Conservation (phyloP, 139 green algal genomes). For the Trebouxia sp. region DNA sequence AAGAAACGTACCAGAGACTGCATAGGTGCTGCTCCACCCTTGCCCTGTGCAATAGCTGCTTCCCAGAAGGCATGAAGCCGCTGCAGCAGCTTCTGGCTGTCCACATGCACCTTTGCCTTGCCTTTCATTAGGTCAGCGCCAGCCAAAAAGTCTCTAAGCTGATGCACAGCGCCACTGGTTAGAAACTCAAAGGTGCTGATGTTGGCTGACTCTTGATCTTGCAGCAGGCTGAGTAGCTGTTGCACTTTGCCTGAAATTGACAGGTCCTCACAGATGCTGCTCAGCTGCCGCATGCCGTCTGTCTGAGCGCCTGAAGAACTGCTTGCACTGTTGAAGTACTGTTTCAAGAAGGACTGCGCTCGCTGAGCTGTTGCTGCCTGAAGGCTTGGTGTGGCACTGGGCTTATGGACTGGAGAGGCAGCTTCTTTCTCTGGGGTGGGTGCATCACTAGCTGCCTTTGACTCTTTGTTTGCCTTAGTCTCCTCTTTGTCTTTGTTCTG, state of each 20-base stretch:
- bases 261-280: conserved; percentile 48
- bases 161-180: conserved; percentile 68
- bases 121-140: conserved; percentile 22
- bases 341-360: conserved; percentile 24
- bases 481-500: conserved; percentile 37
- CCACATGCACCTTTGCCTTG: conserved; percentile 17
- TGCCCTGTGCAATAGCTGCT: conserved; percentile 35
- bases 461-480: conserved; percentile 10
- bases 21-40: conserved; percentile 46
- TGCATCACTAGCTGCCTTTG: not conserved
- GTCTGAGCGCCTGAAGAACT: conserved; percentile 37
- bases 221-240: conserved; percentile 52
- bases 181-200: conserved; percentile 95
- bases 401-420: not conserved
- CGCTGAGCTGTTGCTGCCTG: conserved; percentile 16
- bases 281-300: conserved; percentile 55
- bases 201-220: conserved; percentile 34
- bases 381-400: not conserved
- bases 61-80: conserved; percentile 63
- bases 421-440: not conserved
- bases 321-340: conserved; percentile 6
- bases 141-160: conserved; percentile 72
- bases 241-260: conserved; percentile 21
- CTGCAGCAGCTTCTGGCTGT: conserved; percentile 49
- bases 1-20: conserved; percentile 65